Conservation (phyloP, 495 filamentous ascomycete genomes). For the Hypomontagnella submonticulosa region DNA sequence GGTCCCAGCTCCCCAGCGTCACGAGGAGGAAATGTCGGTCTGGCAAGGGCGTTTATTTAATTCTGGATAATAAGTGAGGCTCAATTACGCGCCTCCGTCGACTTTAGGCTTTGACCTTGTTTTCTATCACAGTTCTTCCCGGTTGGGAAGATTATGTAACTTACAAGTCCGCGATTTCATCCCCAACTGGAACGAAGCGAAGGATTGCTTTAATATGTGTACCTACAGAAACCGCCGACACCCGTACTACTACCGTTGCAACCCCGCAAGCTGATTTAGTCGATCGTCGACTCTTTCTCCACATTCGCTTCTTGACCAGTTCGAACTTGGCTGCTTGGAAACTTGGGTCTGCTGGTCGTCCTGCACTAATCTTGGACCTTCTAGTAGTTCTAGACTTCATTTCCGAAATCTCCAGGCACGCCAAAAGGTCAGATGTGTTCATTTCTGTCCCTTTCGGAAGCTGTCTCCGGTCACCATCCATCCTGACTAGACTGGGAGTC, state of each 20-base stretch:
- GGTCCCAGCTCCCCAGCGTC: neutral
- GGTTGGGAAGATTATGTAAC: slow-evolving; percentile 31
- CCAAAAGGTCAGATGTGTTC: slow-evolving; percentile 19
- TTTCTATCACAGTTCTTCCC: slow-evolving; percentile 24
- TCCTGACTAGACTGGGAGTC: slow-evolving; percentile 23
- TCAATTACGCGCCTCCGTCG: slow-evolving; percentile 26
- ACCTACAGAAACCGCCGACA: slow-evolving; percentile 34
- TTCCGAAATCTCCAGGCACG: slow-evolving; percentile 23
- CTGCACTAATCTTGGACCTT: slow-evolving; percentile 19
- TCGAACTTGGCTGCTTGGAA: slow-evolving; percentile 25
- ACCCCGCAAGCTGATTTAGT: slow-evolving; percentile 38
- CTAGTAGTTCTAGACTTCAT: slow-evolving; percentile 41
- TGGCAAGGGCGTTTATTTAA: slow-evolving; percentile 34
- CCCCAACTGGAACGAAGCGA: slow-evolving; percentile 23
- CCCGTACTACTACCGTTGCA: slow-evolving; percentile 20
- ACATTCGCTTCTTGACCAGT: slow-evolving; percentile 27
- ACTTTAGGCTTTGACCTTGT: slow-evolving; percentile 39
- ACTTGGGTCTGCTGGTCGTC: slow-evolving; percentile 22
- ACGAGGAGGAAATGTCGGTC: slow-evolving; percentile 7
- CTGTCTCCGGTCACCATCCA: slow-evolving; percentile 36
- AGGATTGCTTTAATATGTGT: slow-evolving; percentile 36
- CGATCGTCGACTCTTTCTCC: slow-evolving; percentile 38
- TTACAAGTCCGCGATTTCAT: slow-evolving; percentile 10
- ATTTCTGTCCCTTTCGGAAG: slow-evolving; percentile 35
- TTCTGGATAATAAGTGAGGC: slow-evolving; percentile 44